phyloP scores from a whole-genome alignment of 805 yeast genomes.

The Saccharomyces kudriavzevii region DNA sequence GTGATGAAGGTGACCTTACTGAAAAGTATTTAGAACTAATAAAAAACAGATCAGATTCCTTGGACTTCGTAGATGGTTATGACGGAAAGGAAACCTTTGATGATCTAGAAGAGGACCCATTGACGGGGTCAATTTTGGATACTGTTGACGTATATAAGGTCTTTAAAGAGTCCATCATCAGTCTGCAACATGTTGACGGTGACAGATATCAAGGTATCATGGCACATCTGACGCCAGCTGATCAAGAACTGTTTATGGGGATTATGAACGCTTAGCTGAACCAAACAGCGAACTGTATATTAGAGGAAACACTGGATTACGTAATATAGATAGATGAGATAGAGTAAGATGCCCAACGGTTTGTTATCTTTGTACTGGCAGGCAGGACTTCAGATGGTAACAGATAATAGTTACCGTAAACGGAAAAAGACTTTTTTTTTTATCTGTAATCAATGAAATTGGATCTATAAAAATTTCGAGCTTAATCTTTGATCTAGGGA shows the following conservation, averaged over 20 bases:
- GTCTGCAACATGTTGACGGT: conserved; percentile 42
- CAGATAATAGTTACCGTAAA: background rate
- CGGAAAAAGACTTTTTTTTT: no score
- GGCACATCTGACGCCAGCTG: conserved; percentile 32
- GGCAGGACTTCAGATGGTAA: background rate
- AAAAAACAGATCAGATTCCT: conserved; percentile 34
- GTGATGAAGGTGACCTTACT: conserved; percentile 29
- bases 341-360: background rate
- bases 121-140: conserved; percentile 74
- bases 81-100: conserved; percentile 50
- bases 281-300: background rate
- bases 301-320: background rate
- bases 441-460: background rate
- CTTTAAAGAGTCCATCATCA: conserved; percentile 47
- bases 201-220: conserved; percentile 43
- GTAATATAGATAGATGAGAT: background rate
- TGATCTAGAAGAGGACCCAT: conserved; percentile 74
- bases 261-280: conserved; percentile 2
- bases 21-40: conserved; percentile 44
- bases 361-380: background rate
- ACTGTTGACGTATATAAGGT: conserved; percentile 60
- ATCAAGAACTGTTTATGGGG: conserved; percentile 25
- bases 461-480: background rate
- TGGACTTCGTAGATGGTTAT: conserved; percentile 30
- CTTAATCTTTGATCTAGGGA: background rate